Conservation (phyloP, 2,329 filamentous ascomycete genomes). For the Penicillium sp. region DNA sequence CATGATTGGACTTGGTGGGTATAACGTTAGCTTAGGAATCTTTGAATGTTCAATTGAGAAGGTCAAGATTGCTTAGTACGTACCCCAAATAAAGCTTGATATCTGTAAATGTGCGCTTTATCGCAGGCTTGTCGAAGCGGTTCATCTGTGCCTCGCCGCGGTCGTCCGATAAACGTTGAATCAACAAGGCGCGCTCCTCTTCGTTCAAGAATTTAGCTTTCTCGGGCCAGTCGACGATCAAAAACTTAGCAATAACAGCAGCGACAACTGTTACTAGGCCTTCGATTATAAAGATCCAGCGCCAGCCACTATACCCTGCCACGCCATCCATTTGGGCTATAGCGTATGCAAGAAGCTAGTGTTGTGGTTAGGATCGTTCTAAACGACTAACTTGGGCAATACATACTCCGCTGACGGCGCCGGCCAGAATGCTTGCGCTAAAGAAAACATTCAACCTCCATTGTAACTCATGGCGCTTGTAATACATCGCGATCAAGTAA, state of each 20-base stretch:
- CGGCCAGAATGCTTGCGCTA: conserved; percentile 39
- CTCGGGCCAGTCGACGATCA: conserved; percentile 48
- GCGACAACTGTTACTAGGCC: conserved; percentile 50
- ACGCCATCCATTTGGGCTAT: conserved; percentile 44
- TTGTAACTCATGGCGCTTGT: conserved; percentile 43
- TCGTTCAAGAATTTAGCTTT: conserved; percentile 47
- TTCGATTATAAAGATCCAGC: conserved; percentile 53
- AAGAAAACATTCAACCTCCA: conserved; percentile 39
- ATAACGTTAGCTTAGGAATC: conserved; percentile 10
- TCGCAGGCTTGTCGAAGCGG: conserved; percentile 50
- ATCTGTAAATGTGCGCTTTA: conserved; percentile 49
- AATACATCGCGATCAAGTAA: conserved; percentile 41
- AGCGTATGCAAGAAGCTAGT: conserved; percentile 43
- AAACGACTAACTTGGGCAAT: neutral
- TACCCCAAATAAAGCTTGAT: conserved; percentile 40
- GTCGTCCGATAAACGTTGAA: conserved; percentile 45
- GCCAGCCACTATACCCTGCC: conserved; percentile 43
- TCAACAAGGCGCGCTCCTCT: conserved; percentile 47
- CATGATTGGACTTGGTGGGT: conserved; percentile 50
- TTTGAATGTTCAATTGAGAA: neutral
- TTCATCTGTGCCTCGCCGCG: conserved; percentile 52
- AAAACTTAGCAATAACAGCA: conserved; percentile 52
- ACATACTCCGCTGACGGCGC: conserved; percentile 41
- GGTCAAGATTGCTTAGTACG: conserved; percentile 9
- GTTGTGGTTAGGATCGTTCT: neutral